Base-by-base conservation (phyloP, 306 rosid genomes). In the Leucaena leucocephala region DNA sequence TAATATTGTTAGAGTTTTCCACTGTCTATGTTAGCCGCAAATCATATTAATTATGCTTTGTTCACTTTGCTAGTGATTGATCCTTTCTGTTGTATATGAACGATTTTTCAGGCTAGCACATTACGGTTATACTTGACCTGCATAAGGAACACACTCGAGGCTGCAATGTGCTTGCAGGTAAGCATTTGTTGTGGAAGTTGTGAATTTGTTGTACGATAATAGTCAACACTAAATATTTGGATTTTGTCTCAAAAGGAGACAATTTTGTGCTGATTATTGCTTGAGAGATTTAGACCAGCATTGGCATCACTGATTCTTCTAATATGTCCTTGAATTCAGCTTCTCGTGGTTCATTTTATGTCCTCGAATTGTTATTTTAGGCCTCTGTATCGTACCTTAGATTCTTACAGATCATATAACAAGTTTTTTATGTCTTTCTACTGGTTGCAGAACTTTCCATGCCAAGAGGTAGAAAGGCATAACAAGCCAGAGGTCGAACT, bases 401-500 rank as follows among this genome's bases (percentile, higher is more conserved):
- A 13, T 48, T 68, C 73, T 68, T 49, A 43, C 55, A 3, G 39
- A 68, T 68, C 72, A 19, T 68, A 2, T 68, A 12, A 68, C 54
- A 21, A 68, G 55, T 16, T 17, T 75, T 74, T 58, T 19, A 39
- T 33, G 19, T 49, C 21, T 43, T 46, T 14, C 12, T 73, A 44
- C 8, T 76, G 72, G 35, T 50, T 81, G 79, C 92, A 92, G 98
- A 95, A 93, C 79, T 95, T 95, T 58, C 99, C 98, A 68, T 95
- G 99, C 71, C 99, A 95, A 88, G 99, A 95, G 88, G 99, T 95
- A 50, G 99, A 95, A 80, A 86, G 99, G 86, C 99, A 95, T 83
- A 95, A 95, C 97, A 95, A 95, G 83, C 99, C 97, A 0, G 98
- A 93, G 82, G 96, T 95, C 70, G 99, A 95, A 82, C 91, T 95